phyloP scores from a whole-genome alignment of 768 basidiomycete species.

The Leccinum pellstonianum region DNA sequence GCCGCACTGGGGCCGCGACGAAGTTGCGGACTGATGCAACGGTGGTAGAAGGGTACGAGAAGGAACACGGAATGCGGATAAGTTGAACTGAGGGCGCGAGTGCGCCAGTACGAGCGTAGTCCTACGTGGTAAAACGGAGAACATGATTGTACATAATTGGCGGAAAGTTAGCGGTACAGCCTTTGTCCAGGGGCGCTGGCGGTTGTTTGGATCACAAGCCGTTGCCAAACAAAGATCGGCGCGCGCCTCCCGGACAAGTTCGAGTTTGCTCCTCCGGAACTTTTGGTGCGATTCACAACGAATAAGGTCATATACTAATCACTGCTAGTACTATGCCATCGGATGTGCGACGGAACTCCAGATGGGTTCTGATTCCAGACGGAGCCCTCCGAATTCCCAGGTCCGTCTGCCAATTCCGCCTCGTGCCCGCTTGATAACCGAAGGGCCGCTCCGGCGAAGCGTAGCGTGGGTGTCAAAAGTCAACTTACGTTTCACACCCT shows the following conservation, averaged over 20 bases:
- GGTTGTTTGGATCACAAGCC: conserved; percentile 13
- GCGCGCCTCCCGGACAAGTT: not conserved
- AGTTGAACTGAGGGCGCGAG: not conserved
- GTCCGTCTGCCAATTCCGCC: conserved; percentile 2
- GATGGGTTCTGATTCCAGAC: not conserved
- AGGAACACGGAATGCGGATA: not conserved
- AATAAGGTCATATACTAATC: not conserved
- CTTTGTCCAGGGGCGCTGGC: too few relatives aligned
- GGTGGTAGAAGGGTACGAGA: not conserved
- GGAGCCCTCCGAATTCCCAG: conserved; percentile 8
- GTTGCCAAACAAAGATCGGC: conserved; percentile 13
- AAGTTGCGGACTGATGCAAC: conserved; percentile 1
- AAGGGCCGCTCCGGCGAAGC: conserved; percentile 13
- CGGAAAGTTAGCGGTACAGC: not conserved
- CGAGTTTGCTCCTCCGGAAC: not conserved
- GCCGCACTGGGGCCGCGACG: not conserved
- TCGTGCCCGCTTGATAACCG: conserved; percentile 18
- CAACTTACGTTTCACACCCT: conserved; percentile 29
- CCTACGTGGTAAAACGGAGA: not conserved
- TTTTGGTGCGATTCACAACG: not conserved
- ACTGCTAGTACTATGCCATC: not conserved
- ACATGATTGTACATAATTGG: conserved; percentile 11
- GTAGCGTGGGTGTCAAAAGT: conserved; percentile 8
- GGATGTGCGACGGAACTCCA: not conserved
- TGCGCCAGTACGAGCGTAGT: conserved; percentile 3